Evolutionary conservation across 352 stramenopile genomes (phyloP).

Genomic region (Salisapilia sapeloensis): DNA sequence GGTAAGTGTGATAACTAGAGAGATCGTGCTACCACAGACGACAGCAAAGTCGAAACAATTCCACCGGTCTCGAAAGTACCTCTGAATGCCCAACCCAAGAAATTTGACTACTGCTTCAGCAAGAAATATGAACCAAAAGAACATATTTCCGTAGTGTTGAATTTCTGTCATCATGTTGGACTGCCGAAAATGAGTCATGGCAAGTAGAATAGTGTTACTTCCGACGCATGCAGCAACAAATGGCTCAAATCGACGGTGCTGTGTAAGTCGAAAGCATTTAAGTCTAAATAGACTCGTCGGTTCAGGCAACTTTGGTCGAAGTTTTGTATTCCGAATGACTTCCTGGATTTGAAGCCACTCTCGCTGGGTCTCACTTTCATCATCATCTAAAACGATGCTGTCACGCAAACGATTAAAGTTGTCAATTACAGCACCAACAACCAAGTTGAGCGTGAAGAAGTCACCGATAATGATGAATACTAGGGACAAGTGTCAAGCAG

Average conservation of each 20-base stretch:
- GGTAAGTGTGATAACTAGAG: slow-evolving; percentile 19
- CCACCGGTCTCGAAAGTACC: slow-evolving; percentile 42
- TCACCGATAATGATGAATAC: slow-evolving; percentile 72
- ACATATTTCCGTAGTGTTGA: slow-evolving; percentile 10
- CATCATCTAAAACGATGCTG: slow-evolving; percentile 13
- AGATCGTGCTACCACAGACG: slow-evolving; percentile 19
- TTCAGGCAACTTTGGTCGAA: slow-evolving; percentile 8
- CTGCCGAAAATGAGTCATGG: slow-evolving; percentile 16
- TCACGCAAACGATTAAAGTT: slow-evolving; percentile 63
- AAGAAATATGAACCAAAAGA: slow-evolving; percentile 42
- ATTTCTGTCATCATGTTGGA: slow-evolving; percentile 3
- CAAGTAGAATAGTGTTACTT: slow-evolving; percentile 20
- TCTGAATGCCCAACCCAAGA: slow-evolving; percentile 25
- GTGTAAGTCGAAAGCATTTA: slow-evolving; percentile 12
- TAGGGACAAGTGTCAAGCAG: slow-evolving; percentile 3
- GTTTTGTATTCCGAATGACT: slow-evolving; percentile 11
- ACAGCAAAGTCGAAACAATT: slow-evolving; percentile 60
- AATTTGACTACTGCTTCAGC: slow-evolving; percentile 49
- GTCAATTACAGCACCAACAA: slow-evolving; percentile 79
- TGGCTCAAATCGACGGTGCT: slow-evolving; percentile 14
- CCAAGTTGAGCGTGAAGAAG: slow-evolving; percentile 82
- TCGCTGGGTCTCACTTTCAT: slow-evolving; percentile 46
- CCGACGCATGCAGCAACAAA: slow-evolving; percentile 14
- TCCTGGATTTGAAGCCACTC: slow-evolving; percentile 45
- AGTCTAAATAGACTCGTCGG: slow-evolving; percentile 7